Evolutionary conservation across 169 alveolate species (phyloP).

Genomic region (Perkinsus chesapeaki): DNA sequence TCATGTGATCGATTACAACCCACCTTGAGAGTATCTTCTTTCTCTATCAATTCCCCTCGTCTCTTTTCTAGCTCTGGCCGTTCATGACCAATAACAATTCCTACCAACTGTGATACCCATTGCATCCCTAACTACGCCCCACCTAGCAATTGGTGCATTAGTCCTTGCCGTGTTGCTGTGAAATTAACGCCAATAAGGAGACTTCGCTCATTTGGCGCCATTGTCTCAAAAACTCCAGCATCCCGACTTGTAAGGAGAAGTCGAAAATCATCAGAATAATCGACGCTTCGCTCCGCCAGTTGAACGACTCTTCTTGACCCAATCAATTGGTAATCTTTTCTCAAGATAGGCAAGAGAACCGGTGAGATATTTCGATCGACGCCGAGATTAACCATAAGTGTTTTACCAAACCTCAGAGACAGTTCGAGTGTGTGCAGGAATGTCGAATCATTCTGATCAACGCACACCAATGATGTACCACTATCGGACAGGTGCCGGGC

Average conservation of each 20-base stretch:
- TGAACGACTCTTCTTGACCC: constrained; percentile 83
- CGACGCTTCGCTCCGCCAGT: constrained; percentile 77
- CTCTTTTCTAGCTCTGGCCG: constrained; percentile 82
- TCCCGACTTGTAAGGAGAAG: constrained; percentile 78
- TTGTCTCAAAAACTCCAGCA: constrained; percentile 51
- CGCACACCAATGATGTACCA: constrained; percentile 29
- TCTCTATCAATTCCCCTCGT: constrained; percentile 69
- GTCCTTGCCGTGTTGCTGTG: constrained; percentile 82
- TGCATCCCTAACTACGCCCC: neutral
- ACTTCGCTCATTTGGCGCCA: constrained; percentile 72
- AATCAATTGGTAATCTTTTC: constrained; percentile 68
- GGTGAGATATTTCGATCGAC: constrained; percentile 79
- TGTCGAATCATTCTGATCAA: constrained; percentile 63
- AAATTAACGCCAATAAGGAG: constrained; percentile 71
- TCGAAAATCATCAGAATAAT: constrained; percentile 70
- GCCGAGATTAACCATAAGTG: constrained; percentile 59
- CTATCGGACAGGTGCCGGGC: constrained; percentile 39
- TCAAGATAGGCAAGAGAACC: constrained; percentile 70
- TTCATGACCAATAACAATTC: constrained; percentile 76
- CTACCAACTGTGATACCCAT: constrained; percentile 36
- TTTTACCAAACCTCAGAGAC: constrained; percentile 81
- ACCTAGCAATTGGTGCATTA: constrained; percentile 68
- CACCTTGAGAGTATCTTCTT: constrained; percentile 77
- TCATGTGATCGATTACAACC: neutral
- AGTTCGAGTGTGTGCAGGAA: constrained; percentile 70